These are phyloP conservation scores for Houttuynia cordata DNA, from an alignment of 164 flowering plant genomes.

Conservation along the genomic window DNA sequence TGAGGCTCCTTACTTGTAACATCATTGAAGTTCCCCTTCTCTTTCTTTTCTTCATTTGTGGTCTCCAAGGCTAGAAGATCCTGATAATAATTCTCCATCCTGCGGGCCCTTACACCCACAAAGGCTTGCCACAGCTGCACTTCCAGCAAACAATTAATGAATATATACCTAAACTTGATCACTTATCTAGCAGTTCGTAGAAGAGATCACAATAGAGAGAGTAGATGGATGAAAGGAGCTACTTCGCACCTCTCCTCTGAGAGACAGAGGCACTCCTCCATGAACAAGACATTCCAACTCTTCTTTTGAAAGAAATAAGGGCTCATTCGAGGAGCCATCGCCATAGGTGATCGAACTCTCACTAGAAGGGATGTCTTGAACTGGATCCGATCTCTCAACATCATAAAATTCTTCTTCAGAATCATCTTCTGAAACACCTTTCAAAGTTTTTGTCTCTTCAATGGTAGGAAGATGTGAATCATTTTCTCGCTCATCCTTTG, in stretches of 20 bases:
- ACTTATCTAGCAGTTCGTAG: background rate
- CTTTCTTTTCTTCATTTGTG: constrained; percentile 14
- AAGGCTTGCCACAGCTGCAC: constrained; percentile 97
- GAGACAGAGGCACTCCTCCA: constrained; percentile 97
- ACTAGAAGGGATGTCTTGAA: constrained; percentile 37
- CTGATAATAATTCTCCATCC: constrained; percentile 65
- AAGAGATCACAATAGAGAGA: background rate
- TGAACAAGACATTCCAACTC: constrained; percentile 85
- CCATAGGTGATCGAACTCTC: constrained; percentile 23
- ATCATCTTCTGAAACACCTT: constrained; percentile 33
- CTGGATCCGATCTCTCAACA: constrained; percentile 65
- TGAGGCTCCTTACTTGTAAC: constrained; percentile 18
- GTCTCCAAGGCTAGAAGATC: constrained; percentile 43
- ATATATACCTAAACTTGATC: too few species aligned
- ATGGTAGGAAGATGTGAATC: constrained; percentile 25
- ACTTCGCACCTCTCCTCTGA: constrained; percentile 79
- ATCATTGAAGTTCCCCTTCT: constrained; percentile 13
- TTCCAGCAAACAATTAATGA: background rate
- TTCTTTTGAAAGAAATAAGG: constrained; percentile 58
- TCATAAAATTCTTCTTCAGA: constrained; percentile 95
- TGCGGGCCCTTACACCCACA: constrained; percentile 74
- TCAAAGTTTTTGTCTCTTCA: constrained; percentile 16
- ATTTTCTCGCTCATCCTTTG: constrained; percentile 26
- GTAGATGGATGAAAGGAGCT: background rate
- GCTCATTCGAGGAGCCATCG: constrained; percentile 23